Base-by-base conservation (phyloP, 2,329 filamentous ascomycete species). In the Stylonectria norvegica region DNA sequence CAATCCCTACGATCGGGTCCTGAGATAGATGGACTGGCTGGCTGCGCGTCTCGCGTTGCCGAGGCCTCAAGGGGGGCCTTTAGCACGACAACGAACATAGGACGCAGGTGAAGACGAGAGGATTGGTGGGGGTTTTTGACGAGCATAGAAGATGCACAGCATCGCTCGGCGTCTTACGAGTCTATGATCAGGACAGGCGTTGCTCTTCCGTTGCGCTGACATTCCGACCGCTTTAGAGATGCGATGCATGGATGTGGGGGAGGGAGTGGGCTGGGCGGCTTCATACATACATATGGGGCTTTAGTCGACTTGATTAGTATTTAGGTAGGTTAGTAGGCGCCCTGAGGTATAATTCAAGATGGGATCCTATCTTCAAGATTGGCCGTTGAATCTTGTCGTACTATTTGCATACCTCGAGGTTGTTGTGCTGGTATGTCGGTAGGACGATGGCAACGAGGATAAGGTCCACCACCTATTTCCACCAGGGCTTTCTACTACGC, bases 1-100 rank as follows among this genome's bases (percentile, higher is more conserved):
- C 3, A 73, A 82, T 53, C 64, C 68, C 5, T 98, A 89, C 59
- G 89, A 97, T 49, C 75, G 83, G 37, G 90, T 96, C 28, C 64
- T 88, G 58, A 84, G 81, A 67, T 87, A 71, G 45, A 42, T 52
- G 45, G 27, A n/a, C n/a, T n/a, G n/a, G n/a, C n/a, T n/a, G n/a
- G n/a, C n/a, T n/a, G 17, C 27, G 14, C 17, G 20, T 20, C 30
- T 19, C 22, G 29, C 31, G 18, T 39, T 38, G 34, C 36, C 31
- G 20, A 32, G 20, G 19, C 8, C 22, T n/a, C n/a, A n/a, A n/a
- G n/a, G 33, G 22, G 14, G 23, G 15, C 5, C 11, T n/a, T n/a
- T n/a, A n/a, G n/a, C n/a, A n/a, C n/a, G n/a, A n/a, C n/a, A n/a
- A n/a, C n/a, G n/a, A n/a, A n/a, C n/a, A n/a, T n/a, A n/a, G n/a